Conservation (phyloP, 176 grass and related monocot genomes). For the Carex parvula region DNA sequence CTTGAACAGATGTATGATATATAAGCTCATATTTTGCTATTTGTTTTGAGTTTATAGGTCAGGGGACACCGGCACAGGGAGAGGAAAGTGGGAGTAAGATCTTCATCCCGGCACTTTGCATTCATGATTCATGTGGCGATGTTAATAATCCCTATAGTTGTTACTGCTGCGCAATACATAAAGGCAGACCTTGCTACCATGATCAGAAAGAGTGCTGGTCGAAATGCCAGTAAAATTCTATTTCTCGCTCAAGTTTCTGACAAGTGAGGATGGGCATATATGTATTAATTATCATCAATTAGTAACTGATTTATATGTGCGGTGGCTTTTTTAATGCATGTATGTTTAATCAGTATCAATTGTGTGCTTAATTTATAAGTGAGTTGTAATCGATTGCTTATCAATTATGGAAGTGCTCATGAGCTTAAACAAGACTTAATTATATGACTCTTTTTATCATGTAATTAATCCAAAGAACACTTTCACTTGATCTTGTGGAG, state of each 20-base stretch:
- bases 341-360: not conserved
- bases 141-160: not conserved
- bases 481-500: too few species aligned
- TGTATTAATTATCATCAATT: not conserved
- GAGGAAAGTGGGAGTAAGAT: not conserved
- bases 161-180: not conserved
- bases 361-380: not conserved
- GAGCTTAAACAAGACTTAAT: not conserved
- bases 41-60: not conserved
- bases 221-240: not conserved
- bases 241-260: not conserved
- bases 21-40: not conserved
- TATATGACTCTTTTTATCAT: too few species aligned
- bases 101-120: conserved; percentile 6
- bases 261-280: not conserved
- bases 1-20: not conserved
- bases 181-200: not conserved
- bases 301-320: not conserved
- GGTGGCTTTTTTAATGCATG: not conserved
- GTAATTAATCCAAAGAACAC: too few species aligned
- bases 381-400: not conserved
- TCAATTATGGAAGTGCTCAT: not conserved
- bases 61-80: not conserved
- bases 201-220: conserved; percentile 8
- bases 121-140: not conserved